Percentiles rank a stretch among this genome's conserved stretches.
Evolutionary conservation across 208 protist species (phyloP).

Genomic region (Leishmania guyanensis): DNA sequence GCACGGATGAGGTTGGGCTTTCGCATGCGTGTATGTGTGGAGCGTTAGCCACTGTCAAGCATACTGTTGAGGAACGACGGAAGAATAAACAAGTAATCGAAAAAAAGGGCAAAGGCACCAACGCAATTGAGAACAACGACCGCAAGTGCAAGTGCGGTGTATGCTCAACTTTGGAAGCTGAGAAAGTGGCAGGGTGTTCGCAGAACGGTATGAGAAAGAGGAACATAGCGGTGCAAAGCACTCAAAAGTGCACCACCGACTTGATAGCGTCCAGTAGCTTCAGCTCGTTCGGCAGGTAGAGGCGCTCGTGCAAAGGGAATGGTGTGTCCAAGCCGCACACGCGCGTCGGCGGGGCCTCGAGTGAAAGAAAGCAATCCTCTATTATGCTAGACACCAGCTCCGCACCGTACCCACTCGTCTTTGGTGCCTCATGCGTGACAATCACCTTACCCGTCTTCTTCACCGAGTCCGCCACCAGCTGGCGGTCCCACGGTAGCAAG

Average conservation of each 20-base stretch:
- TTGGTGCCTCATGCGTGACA: slow-evolving; percentile 95
- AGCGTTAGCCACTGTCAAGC: background rate
- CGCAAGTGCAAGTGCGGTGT: background rate
- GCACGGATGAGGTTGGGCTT: background rate
- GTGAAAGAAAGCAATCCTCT: slow-evolving; percentile 93
- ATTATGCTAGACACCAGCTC: slow-evolving; percentile 94
- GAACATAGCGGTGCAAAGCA: background rate
- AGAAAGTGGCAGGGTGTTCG: background rate
- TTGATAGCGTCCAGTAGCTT: slow-evolving; percentile 86
- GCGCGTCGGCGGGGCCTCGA: slow-evolving; percentile 96
- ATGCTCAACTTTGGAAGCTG: background rate
- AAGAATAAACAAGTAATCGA: background rate
- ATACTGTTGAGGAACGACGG: background rate
- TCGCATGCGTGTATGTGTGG: background rate
- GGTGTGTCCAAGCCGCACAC: slow-evolving; percentile 97
- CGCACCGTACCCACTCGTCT: slow-evolving; percentile 94
- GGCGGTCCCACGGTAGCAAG: slow-evolving; percentile 95
- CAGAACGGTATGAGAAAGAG: background rate
- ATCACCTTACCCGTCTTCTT: slow-evolving; percentile 93
- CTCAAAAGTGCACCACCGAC: slow-evolving; percentile 48
- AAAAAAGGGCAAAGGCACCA: background rate
- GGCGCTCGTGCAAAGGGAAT: slow-evolving; percentile 95
- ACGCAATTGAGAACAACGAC: background rate
- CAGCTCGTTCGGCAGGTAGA: slow-evolving; percentile 95
- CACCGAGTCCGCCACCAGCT: slow-evolving; percentile 92